Evolutionary conservation across 352 stramenopile species (phyloP), one percentile per base, ranked within the genome.

Genomic region (Pythium periplocum): DNA sequence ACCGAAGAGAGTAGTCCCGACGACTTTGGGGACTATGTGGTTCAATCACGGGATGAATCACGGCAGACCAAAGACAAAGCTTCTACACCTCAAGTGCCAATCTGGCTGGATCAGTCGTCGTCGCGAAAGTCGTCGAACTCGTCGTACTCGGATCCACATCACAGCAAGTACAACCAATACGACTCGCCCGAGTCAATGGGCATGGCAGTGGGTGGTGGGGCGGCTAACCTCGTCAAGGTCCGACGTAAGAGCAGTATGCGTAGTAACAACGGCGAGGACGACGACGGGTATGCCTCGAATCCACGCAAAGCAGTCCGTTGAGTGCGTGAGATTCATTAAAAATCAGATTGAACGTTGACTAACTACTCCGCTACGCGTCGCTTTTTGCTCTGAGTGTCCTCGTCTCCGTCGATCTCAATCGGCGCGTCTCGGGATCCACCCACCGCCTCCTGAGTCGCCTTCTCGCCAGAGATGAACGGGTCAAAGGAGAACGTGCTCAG

Each of bases 171-270:
- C 33, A 38, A 51, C 17, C 5, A 43, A 31, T 2, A 10, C 8
- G 26, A 45, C 4, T 7, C 31, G 11, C 38, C 26, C 12, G 46
- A 50, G 11, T 26, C 17, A 26, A 10, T 17, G 12, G 49, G 32
- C 4, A 55, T 59, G 39, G 46, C 71, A 30, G 69, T 82, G 4
- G 75, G 69, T 6, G 76, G 74, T n/a, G 80, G 80, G 4, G 74
- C 75, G 0, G 73, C 71, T 6, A 79, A 81, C 3, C 61, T 91
- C 2, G 66, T 89, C 60, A 91, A 91, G 63, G 75, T 83, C 42
- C 63, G 78, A 3, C 75, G 77, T 36, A 86, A 86, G 48, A 88
- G 66, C 52, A 71, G 61, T 31, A 55, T 73, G 30, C 67, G 69
- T 12, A 75, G 57, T 51, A 83, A 79, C 48, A 82, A 82, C 47